phyloP scores from a whole-genome alignment of 169 alveolate species.

The Toxoplasma gondii region DNA sequence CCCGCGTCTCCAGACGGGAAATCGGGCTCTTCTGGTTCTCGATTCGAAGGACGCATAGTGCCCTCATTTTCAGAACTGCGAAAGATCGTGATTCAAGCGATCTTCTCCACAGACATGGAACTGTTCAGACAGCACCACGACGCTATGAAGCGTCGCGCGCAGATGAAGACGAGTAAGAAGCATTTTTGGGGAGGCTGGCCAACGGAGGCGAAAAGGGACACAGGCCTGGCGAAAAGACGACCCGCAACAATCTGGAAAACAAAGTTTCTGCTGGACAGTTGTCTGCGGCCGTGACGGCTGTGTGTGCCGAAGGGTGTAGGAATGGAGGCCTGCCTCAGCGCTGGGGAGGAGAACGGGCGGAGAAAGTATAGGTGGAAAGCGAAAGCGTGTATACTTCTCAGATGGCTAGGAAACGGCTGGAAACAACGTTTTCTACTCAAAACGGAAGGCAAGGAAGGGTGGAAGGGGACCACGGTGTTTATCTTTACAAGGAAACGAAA shows the following conservation, averaged over 20 bases:
- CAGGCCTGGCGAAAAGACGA: not conserved
- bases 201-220: not conserved
- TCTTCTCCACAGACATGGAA: conserved; percentile 71
- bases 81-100: conserved; percentile 49
- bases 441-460: too few species aligned
- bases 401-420: too few species aligned
- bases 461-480: too few species aligned
- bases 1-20: not conserved
- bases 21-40: not conserved
- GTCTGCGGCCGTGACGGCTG: too few species aligned
- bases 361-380: too few species aligned
- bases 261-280: too few species aligned
- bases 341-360: too few species aligned
- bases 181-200: not conserved
- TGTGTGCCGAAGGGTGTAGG: too few species aligned
- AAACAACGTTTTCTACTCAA: too few species aligned
- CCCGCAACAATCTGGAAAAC: not conserved
- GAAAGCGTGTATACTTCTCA: too few species aligned
- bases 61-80: conserved; percentile 61
- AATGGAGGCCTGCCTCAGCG: too few species aligned
- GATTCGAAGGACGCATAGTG: conserved; percentile 1
- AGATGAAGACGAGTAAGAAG: conserved; percentile 57
- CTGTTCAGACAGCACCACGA: conserved; percentile 68
- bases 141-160: conserved; percentile 67
- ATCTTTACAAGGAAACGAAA: too few species aligned